Evolutionary conservation across 148 eudicot species (phyloP), one percentile per base, ranked within the genome.

Genomic region (Rheum nobile): DNA sequence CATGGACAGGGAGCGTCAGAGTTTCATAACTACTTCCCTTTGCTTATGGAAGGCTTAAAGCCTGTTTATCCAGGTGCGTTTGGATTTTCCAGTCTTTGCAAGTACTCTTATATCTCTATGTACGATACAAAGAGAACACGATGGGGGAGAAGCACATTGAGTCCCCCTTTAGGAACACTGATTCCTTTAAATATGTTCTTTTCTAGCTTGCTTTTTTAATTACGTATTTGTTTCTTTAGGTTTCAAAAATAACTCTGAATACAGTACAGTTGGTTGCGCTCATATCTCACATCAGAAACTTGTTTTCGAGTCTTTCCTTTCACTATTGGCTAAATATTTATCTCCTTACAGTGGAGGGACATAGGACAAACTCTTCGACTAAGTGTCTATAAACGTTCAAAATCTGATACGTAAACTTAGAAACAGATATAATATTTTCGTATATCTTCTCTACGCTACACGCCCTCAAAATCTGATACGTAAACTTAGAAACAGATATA

Each of bases 1-100:
- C 70, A 65, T 65, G 70, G 70, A 65, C 70, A 32, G 70, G 70
- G 38, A 65, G 21, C 21, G 14, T 55, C 63, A 22, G 29, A 55
- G 63, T 24, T 55, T 55, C 28, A 10, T 34, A 65, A 28, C 41
- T 34, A 65, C 39, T 65, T 65, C 38, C 70, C 70, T 65, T 65
- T 16, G 41, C 38, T 9, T 65, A 16, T 8, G 14, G 70, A 41
- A 65, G 21, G 70, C 41, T 6, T 5, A 7, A 16, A 65, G 22
- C 70, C 70, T 65, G 70, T 16, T 65, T 9, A 34, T 65, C 39
- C 21, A 65, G 70, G 70, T 57, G 16, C 67, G 32, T 28, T 55
- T 57, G 31, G 67, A 57, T 57, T 12, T 10, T 26, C 17, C 67
- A 26, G 31, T 65, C 70, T 16, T 65, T 65, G 39, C 41, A 32